Percentiles rank a stretch among this genome's conserved stretches.
Evolutionary conservation across 768 basidiomycete genomes (phyloP).

Genomic region (Trichaptum fuscoviolaceum): DNA sequence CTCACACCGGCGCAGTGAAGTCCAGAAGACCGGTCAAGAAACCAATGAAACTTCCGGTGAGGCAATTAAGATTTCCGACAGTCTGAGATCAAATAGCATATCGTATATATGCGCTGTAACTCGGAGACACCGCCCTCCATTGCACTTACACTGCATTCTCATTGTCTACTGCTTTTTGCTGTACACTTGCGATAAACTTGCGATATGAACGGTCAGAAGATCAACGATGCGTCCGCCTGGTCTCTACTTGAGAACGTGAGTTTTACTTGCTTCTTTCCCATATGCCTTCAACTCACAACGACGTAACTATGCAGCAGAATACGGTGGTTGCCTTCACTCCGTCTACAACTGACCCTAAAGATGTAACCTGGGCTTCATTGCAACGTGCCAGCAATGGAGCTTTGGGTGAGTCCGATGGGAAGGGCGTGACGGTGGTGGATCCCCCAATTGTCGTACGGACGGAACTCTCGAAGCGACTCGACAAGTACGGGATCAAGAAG

Average conservation of each 20-base stretch:
- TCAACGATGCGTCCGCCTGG: neutral
- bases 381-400: neutral
- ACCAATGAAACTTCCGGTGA: neutral
- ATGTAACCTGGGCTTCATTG: neutral
- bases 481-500: neutral
- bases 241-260: neutral
- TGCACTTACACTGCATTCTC: neutral
- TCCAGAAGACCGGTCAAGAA: neutral
- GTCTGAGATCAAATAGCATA: neutral
- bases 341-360: neutral
- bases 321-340: neutral
- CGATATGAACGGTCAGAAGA: neutral
- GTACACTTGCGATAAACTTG: neutral
- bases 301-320: neutral
- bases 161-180: neutral
- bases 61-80: neutral
- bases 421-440: neutral
- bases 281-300: neutral
- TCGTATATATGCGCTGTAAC: neutral
- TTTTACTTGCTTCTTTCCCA: neutral
- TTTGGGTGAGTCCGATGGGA: neutral
- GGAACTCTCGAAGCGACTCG: neutral
- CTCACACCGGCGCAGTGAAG: too few species aligned
- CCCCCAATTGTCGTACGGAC: neutral
- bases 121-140: neutral